phyloP scores from a whole-genome alignment of 2,329 filamentous ascomycete species.

The Nothomitra cinnamomea region DNA sequence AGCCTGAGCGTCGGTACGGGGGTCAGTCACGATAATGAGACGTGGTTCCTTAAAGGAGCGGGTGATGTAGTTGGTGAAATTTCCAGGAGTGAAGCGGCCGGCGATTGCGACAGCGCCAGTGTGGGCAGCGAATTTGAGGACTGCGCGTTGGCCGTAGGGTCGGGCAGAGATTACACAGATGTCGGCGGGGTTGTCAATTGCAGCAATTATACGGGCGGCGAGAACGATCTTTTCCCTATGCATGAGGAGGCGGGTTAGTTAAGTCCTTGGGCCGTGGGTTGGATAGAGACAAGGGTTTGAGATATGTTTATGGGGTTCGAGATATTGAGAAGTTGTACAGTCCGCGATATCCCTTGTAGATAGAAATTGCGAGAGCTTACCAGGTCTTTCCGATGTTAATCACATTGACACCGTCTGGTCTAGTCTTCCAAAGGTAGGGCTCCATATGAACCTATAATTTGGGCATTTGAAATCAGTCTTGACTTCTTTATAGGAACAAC shows the following conservation, averaged over 20 bases:
- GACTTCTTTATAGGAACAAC: neutral
- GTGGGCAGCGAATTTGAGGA: slow-evolving; percentile 98
- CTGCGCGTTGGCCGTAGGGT: slow-evolving; percentile 98
- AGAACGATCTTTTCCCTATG: slow-evolving; percentile 98
- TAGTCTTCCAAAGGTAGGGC: slow-evolving; percentile 99
- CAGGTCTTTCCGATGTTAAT: slow-evolving; percentile 99
- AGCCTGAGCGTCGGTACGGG: slow-evolving; percentile 97
- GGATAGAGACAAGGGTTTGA: neutral
- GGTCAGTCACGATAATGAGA: slow-evolving; percentile 98
- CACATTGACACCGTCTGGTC: slow-evolving; percentile 94
- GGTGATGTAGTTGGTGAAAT: slow-evolving; percentile 99
- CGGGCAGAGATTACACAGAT: slow-evolving; percentile 98
- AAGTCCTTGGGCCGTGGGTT: neutral
- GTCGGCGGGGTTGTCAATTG: slow-evolving; percentile 98
- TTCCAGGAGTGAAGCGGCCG: slow-evolving; percentile 99
- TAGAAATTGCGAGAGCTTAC: slow-evolving; percentile 35
- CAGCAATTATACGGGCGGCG: slow-evolving; percentile 94
- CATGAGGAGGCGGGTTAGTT: slow-evolving; percentile 2
- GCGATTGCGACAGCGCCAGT: slow-evolving; percentile 96
- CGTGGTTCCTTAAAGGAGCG: slow-evolving; percentile 99
- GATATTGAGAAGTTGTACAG: neutral
- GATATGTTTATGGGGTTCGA: too few relatives aligned
- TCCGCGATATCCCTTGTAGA: neutral
- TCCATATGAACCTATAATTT: slow-evolving; percentile 66
- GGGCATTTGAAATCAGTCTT: neutral